phyloP scores from a whole-genome alignment of 306 rosid genomes.

The Lablab purpureus region DNA sequence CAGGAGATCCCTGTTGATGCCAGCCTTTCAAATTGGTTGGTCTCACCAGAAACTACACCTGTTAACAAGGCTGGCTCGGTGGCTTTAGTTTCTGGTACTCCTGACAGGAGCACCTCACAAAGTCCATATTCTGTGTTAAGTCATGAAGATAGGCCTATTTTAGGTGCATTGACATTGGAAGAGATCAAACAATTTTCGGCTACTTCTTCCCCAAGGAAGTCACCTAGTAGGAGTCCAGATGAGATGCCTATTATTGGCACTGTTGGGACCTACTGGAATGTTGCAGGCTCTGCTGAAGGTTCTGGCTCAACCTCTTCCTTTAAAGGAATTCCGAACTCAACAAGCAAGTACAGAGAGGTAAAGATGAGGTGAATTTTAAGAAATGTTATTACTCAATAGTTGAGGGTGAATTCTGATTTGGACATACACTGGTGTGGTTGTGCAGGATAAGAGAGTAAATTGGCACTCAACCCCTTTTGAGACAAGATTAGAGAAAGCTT shows the following conservation, averaged over 20 bases:
- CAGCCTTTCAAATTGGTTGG: slow-evolving; percentile 92
- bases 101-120: slow-evolving; percentile 59
- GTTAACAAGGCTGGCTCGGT: slow-evolving; percentile 49
- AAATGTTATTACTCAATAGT: slow-evolving; percentile 25
- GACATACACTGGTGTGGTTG: slow-evolving; percentile 40
- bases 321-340: slow-evolving; percentile 87
- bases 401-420: slow-evolving; percentile 56
- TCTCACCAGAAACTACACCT: slow-evolving; percentile 59
- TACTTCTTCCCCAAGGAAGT: slow-evolving; percentile 75
- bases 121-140: slow-evolving; percentile 69
- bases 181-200: slow-evolving; percentile 79
- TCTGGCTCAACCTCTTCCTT: slow-evolving; percentile 61
- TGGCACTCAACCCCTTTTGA: slow-evolving; percentile 93
- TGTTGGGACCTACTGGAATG: slow-evolving; percentile 81
- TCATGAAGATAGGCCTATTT: slow-evolving; percentile 86
- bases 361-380: slow-evolving; percentile 49
- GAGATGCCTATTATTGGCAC: slow-evolving; percentile 86
- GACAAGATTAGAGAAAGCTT: slow-evolving; percentile 84
- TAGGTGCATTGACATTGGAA: slow-evolving; percentile 85
- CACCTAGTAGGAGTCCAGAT: slow-evolving; percentile 71
- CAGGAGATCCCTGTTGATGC: slow-evolving; percentile 80
- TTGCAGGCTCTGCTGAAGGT: slow-evolving; percentile 49
- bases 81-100: slow-evolving; percentile 42
- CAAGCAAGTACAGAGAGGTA: slow-evolving; percentile 96
- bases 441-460: slow-evolving; percentile 85